Conservation (phyloP, 2,329 filamentous ascomycete species). For the Ophiostoma sp. region DNA sequence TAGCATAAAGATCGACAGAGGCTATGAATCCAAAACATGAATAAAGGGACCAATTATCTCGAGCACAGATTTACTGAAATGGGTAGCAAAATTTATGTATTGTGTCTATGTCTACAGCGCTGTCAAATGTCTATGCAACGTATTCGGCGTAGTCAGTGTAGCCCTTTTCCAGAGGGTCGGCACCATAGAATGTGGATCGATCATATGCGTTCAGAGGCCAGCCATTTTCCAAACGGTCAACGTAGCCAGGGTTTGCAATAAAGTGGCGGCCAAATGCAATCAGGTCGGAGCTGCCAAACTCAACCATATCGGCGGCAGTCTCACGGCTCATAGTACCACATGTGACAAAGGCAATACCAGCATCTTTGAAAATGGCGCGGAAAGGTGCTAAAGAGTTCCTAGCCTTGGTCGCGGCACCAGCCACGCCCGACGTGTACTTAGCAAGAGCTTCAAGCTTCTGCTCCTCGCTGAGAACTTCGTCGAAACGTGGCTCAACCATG, state of each 20-base stretch:
- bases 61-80: no score
- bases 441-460: conserved; percentile 41
- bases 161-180: conserved; percentile 35
- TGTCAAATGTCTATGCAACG: background rate
- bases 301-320: conserved; percentile 30
- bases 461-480: conserved; percentile 25
- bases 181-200: conserved; percentile 38
- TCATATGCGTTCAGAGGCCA: conserved; percentile 38
- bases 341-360: conserved; percentile 37
- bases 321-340: conserved; percentile 31
- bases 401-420: background rate
- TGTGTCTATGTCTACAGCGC: background rate
- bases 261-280: conserved; percentile 42
- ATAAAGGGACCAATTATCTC: no score
- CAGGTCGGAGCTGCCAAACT: conserved; percentile 28
- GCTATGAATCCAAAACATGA: no score
- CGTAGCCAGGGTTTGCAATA: conserved; percentile 43
- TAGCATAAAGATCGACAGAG: no score
- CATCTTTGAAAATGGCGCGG: conserved; percentile 43
- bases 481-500: conserved; percentile 33
- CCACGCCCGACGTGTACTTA: conserved; percentile 43
- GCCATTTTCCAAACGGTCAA: conserved; percentile 37
- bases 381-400: conserved; percentile 26
- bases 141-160: conserved; percentile 38
- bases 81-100: background rate